Conservation (phyloP, 352 stramenopile genomes). For the Pythium grandisporangium region DNA sequence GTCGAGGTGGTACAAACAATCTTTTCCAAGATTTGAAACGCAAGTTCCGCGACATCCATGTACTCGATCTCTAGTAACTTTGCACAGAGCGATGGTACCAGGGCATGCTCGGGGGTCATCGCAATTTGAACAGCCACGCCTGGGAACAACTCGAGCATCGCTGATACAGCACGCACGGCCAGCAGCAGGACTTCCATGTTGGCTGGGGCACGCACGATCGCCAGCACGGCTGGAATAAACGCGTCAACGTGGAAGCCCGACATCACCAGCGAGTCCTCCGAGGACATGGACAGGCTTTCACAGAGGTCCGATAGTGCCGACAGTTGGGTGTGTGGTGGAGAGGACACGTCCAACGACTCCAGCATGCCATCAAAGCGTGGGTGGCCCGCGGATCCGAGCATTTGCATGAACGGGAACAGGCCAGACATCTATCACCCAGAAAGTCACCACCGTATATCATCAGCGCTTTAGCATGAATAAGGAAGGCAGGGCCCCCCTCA, state of each 20-base stretch:
- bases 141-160: constrained; percentile 49
- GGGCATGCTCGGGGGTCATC: constrained; percentile 15
- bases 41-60: constrained; percentile 71
- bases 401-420: constrained; percentile 45
- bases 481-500: too few species aligned
- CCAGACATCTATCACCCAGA: constrained; percentile 18
- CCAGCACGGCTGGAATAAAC: constrained; percentile 35
- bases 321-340: constrained; percentile 30
- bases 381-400: constrained; percentile 22
- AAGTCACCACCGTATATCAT: not conserved
- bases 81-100: constrained; percentile 50
- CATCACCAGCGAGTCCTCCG: constrained; percentile 52
- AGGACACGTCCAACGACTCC: constrained; percentile 20
- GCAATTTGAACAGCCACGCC: constrained; percentile 27
- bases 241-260: constrained; percentile 53
- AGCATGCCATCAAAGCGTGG: constrained; percentile 36
- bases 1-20: constrained; percentile 29
- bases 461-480: not conserved
- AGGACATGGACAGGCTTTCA: constrained; percentile 62
- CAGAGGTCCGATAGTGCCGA: constrained; percentile 45
- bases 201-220: constrained; percentile 24
- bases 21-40: constrained; percentile 55
- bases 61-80: constrained; percentile 77
- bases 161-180: constrained; percentile 36
- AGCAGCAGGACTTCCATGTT: constrained; percentile 63